A percentile compares a stretch with the other conserved stretches of the same genome.
phyloP scores from a whole-genome alignment of 2,329 filamentous ascomycete species.

The Claviceps humidiphila region DNA sequence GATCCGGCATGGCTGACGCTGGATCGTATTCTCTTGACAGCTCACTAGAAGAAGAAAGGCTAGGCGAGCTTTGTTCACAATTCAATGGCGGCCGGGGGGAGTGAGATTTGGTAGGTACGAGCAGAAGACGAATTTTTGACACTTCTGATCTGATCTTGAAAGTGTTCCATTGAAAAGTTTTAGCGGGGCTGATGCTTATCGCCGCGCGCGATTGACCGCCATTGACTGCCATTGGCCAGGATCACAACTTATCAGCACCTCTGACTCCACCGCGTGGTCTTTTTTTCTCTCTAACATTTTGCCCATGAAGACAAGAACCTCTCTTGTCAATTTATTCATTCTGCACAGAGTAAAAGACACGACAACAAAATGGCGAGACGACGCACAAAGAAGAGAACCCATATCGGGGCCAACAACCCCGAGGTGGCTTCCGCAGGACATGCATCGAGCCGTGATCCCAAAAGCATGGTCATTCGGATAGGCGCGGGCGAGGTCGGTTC shows the following conservation, averaged over 20 bases:
- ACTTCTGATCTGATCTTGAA: background rate
- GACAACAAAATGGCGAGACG: constrained; percentile 57
- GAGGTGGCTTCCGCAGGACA: constrained; percentile 44
- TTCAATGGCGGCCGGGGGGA: background rate
- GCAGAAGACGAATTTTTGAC: too few relatives aligned
- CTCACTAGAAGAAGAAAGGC: too few relatives aligned
- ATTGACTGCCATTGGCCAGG: background rate
- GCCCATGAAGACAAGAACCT: background rate
- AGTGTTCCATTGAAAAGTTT: constrained; percentile 13
- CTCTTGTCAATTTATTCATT: background rate
- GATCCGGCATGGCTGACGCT: constrained; percentile 17
- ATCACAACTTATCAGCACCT: constrained; percentile 16
- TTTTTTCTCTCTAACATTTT: constrained; percentile 21
- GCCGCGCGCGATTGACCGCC: background rate
- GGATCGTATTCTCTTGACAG: too few relatives aligned
- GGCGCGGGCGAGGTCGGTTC: constrained; percentile 87
- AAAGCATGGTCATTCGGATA: constrained; percentile 97
- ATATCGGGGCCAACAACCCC: constrained; percentile 53
- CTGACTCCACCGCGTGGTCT: constrained; percentile 12
- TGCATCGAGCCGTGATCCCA: constrained; percentile 58
- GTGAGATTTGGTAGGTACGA: too few relatives aligned
- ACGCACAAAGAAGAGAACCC: constrained; percentile 80
- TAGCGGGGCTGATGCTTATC: constrained; percentile 18
- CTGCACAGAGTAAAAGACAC: background rate
- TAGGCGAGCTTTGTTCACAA: background rate